A percentile compares a stretch with the other conserved stretches of the same genome.
Conservation (phyloP, 1,284 basidiomycete species). For the Xerocomus nothofagi region DNA sequence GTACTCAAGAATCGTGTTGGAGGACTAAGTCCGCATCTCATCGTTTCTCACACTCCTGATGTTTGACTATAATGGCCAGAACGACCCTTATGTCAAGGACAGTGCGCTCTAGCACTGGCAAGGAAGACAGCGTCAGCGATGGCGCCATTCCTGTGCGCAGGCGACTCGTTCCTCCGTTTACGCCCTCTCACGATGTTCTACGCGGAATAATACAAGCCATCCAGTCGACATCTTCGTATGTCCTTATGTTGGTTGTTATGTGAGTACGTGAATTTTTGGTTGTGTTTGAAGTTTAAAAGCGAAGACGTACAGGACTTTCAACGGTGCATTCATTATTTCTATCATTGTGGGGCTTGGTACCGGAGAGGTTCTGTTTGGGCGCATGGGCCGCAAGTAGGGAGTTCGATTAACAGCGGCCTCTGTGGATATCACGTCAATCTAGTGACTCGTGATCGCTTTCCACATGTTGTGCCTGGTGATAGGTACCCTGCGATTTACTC, state of each 20-base stretch:
- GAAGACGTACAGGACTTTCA: constrained; percentile 59
- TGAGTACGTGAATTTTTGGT: constrained; percentile 36
- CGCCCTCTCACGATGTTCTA: constrained; percentile 55
- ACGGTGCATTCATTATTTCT: constrained; percentile 66
- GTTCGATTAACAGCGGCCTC: neutral
- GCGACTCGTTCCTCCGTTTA: constrained; percentile 55
- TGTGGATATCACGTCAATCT: neutral
- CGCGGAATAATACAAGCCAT: constrained; percentile 59
- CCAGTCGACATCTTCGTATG: constrained; percentile 57
- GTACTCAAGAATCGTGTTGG: constrained; percentile 58
- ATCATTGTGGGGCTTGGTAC: constrained; percentile 61
- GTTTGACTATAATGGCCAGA: constrained; percentile 13
- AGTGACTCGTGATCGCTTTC: neutral
- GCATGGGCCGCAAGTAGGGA: constrained; percentile 37
- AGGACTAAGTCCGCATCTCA: constrained; percentile 47
- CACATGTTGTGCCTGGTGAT: neutral
- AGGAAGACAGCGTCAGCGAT: neutral
- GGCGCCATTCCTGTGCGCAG: neutral
- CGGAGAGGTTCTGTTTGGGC: constrained; percentile 68
- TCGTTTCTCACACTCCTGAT: neutral
- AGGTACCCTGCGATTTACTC: neutral
- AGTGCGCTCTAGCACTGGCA: neutral
- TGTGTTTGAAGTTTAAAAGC: constrained; percentile 4
- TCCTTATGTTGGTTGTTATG: constrained; percentile 75
- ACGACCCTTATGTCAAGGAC: neutral